Evolutionary conservation across 139 green algal species (phyloP).

Genomic region (Tetraselmis striata): DNA sequence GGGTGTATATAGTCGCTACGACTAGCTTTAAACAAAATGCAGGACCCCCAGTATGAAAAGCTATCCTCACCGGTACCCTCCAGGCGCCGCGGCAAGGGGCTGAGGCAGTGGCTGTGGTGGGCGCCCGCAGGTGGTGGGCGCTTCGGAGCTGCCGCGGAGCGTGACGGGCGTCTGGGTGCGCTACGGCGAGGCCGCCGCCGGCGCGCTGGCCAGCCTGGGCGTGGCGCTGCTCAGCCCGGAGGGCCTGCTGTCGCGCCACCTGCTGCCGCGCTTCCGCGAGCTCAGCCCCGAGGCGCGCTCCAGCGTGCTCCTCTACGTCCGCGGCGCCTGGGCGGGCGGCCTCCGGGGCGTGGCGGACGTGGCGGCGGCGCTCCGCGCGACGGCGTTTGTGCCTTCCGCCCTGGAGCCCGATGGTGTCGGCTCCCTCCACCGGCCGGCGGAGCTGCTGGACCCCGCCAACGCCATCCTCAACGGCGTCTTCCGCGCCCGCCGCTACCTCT

Average conservation of each 20-base stretch:
- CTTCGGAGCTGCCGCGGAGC: background rate
- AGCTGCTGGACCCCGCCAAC: slow-evolving; percentile 54
- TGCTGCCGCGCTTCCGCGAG: slow-evolving; percentile 28
- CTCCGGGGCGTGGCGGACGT: slow-evolving; percentile 6
- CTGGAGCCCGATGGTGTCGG: slow-evolving; percentile 5
- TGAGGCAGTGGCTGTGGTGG: no score
- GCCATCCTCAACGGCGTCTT: slow-evolving; percentile 48
- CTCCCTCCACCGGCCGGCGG: background rate
- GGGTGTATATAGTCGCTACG: no score
- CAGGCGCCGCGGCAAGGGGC: no score
- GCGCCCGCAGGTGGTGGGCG: background rate
- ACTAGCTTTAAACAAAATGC: no score
- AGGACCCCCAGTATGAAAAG: no score
- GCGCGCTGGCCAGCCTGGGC: slow-evolving; percentile 24
- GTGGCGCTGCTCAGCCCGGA: slow-evolving; percentile 23
- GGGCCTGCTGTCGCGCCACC: slow-evolving; percentile 22
- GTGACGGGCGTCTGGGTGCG: background rate
- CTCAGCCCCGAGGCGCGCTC: slow-evolving; percentile 3
- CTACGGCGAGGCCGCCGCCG: background rate
- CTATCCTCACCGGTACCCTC: no score
- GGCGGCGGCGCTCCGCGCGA: slow-evolving; percentile 28
- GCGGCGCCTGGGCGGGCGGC: slow-evolving; percentile 5
- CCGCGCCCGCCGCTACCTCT: slow-evolving; percentile 21
- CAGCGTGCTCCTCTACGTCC: slow-evolving; percentile 30
- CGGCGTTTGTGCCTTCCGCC: slow-evolving; percentile 32